Base-by-base conservation (phyloP, 1,284 basidiomycete genomes). In the Fomes fomentarius region DNA sequence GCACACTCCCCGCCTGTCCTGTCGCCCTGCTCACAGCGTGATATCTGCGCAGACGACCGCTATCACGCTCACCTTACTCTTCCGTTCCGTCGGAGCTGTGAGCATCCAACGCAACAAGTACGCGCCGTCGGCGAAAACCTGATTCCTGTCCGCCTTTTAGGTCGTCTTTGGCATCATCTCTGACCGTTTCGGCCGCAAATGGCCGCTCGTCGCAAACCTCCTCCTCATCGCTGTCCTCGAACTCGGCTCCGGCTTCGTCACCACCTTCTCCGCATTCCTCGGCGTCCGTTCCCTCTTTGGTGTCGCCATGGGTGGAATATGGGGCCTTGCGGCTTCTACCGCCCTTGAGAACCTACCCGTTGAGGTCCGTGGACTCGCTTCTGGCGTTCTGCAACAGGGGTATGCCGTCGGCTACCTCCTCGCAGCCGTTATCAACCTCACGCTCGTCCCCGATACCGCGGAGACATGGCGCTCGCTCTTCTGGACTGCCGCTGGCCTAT, bases 51-150 rank as follows among this genome's bases (percentile, higher is more conserved):
- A 90, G 87, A 89, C 91, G 44, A 85, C 85, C 25, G 83, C 93
- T 7, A 95, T 99, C 68, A 98, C 96, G 3, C 81, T 98, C 44
- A 98, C 96, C 0, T 80, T 98, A 1, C 84, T 98, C 28, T 93
- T 97, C 77, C 87, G 96, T 48, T 90, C 91, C 1, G 74, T 84
- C 28, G 96, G 96, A 22, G 95, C 95, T 28, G 83, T 88, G 54
- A 71, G 78, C 63, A 30, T 47, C 44, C 11, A 19, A 11, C 22
- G n/a, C n/a, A n/a, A n/a, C n/a, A n/a, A n/a, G n/a, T n/a, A n/a
- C n/a, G n/a, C 31, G 31, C 31, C 11, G 11, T 10, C 12, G 4
- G 31, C 5, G 17, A 17, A 4, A 47, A n/a, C 21, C 24, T 46
- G 19, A 46, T 51, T 41, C 48, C 45, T n/a, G 41, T 30, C 31